A percentile compares a stretch with the other conserved stretches of the same genome.
phyloP scores from a whole-genome alignment of 345 rosid genomes.

The Cardamine resedifolia region DNA sequence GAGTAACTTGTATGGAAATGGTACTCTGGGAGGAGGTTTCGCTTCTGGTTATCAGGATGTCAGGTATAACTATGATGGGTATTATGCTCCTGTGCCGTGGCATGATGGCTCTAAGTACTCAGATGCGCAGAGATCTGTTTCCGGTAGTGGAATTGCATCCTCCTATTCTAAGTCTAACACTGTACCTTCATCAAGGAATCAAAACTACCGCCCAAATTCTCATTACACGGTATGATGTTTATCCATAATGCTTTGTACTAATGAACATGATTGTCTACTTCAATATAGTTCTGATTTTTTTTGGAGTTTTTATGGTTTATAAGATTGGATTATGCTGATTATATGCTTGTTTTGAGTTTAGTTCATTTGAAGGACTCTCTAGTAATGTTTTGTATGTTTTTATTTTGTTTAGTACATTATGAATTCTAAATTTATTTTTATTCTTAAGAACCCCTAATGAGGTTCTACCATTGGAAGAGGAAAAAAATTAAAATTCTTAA shows the following conservation, averaged over 20 bases:
- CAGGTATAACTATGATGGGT: conserved; percentile 56
- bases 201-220: conserved; percentile 57
- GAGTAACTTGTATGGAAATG: conserved; percentile 59
- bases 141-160: conserved; percentile 48
- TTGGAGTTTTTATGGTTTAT: no score
- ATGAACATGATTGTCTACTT: background rate
- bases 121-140: conserved; percentile 56
- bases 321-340: no score
- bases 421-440: no score
- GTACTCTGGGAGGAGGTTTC: conserved; percentile 47
- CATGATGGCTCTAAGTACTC: conserved; percentile 49
- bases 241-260: background rate
- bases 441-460: no score
- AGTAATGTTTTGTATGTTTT: no score
- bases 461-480: no score
- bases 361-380: no score
- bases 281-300: no score
- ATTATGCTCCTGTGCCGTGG: conserved; percentile 53
- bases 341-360: no score
- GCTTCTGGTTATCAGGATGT: conserved; percentile 69
- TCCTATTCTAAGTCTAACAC: conserved; percentile 53
- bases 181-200: conserved; percentile 59
- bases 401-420: no score
- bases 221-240: conserved; percentile 51
- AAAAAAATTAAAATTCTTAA: no score